These are phyloP conservation scores for Xylaria polymorpha DNA, from an alignment of 2,329 filamentous ascomycete species.

Conservation along the genomic window DNA sequence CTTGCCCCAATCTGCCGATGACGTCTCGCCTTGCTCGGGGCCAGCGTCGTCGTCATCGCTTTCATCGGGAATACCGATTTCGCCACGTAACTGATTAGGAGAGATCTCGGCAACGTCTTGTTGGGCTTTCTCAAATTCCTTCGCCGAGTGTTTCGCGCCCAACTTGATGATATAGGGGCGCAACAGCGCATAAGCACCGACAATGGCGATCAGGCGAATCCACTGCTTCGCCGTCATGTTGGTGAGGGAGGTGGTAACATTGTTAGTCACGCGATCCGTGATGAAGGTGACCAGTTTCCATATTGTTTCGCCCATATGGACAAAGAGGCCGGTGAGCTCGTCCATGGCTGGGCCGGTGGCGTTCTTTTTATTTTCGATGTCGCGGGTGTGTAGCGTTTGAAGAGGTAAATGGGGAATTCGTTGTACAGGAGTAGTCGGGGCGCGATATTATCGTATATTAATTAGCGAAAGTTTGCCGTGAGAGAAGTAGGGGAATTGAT, in stretches of 20 bases:
- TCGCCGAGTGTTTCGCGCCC: conserved; percentile 71
- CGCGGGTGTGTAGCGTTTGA: neutral
- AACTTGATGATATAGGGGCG: conserved; percentile 79
- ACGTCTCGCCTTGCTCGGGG: conserved; percentile 58
- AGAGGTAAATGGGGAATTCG: conserved; percentile 13
- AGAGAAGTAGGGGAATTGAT: conserved; percentile 7
- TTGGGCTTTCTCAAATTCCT: conserved; percentile 70
- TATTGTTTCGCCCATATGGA: conserved; percentile 48
- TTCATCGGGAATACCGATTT: conserved; percentile 64
- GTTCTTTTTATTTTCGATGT: conserved; percentile 23
- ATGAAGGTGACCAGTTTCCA: conserved; percentile 47
- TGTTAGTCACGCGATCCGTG: conserved; percentile 57
- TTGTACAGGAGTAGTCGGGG: conserved; percentile 1
- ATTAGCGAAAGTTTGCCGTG: neutral
- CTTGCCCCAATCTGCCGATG: conserved; percentile 73
- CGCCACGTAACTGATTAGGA: conserved; percentile 72
- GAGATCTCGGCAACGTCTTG: conserved; percentile 66
- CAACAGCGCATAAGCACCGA: conserved; percentile 78
- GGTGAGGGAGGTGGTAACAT: conserved; percentile 61
- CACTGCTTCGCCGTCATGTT: conserved; percentile 65
- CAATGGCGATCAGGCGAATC: conserved; percentile 77
- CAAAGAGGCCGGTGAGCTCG: conserved; percentile 48
- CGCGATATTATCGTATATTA: neutral
- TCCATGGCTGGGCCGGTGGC: conserved; percentile 42
- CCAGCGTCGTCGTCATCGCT: conserved; percentile 64